phyloP scores from a whole-genome alignment of 768 basidiomycete species.

The Tephrocybe sp. region DNA sequence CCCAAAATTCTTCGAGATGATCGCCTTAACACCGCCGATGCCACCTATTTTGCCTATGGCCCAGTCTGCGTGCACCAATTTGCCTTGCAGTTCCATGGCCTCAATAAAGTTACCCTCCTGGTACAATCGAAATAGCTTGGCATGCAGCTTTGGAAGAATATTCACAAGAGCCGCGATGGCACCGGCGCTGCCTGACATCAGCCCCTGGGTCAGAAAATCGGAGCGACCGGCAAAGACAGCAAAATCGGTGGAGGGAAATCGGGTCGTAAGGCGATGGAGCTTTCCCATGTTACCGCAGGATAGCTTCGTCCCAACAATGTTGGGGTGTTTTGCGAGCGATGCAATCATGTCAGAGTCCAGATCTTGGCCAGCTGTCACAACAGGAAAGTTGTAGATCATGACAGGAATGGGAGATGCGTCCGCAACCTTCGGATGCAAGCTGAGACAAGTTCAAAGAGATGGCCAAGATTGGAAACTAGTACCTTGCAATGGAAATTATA shows the following conservation, averaged over 20 bases:
- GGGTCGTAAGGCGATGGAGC: constrained; percentile 68
- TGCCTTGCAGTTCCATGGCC: constrained; percentile 58
- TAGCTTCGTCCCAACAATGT: constrained; percentile 83
- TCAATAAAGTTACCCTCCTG: constrained; percentile 52
- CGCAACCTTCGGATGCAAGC: constrained; percentile 50
- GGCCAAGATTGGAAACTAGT: constrained; percentile 10
- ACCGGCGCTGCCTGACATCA: constrained; percentile 62
- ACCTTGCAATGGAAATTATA: constrained; percentile 66
- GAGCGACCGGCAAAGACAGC: constrained; percentile 75
- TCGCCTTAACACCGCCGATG: constrained; percentile 63
- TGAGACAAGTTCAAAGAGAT: constrained; percentile 9
- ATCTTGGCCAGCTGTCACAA: constrained; percentile 77
- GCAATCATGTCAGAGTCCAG: constrained; percentile 78
- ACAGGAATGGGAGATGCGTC: constrained; percentile 65
- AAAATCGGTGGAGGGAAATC: constrained; percentile 52
- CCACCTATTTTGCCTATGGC: constrained; percentile 61
- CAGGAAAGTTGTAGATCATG: constrained; percentile 86
- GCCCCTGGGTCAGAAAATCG: constrained; percentile 63
- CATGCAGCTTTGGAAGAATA: constrained; percentile 58
- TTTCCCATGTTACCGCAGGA: constrained; percentile 87
- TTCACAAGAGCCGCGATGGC: constrained; percentile 65
- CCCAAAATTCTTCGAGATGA: constrained; percentile 60
- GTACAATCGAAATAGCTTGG: constrained; percentile 45
- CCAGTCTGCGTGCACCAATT: constrained; percentile 67
- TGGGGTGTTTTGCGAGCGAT: constrained; percentile 69